Evolutionary conservation across 768 basidiomycete genomes (phyloP), one percentile per base, ranked within the genome.

Genomic region (Tylopilus sp.): DNA sequence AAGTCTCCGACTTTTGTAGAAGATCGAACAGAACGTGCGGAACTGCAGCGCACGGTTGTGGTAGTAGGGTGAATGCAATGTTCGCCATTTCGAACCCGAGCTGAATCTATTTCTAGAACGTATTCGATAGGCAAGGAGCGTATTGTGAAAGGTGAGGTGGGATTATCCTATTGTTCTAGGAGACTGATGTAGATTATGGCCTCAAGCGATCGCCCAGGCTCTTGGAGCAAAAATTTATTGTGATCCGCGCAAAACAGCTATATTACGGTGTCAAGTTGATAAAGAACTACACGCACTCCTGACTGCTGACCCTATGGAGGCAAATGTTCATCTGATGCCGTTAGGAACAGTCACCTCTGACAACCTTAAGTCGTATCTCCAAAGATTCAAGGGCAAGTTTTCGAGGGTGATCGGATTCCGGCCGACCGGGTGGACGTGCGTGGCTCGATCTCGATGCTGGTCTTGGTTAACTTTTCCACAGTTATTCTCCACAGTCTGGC

Each of bases 51-150:
- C 29, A 69, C 72, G 26, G 72, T 92, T 14, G 75, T 93, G 50
- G 79, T 91, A 30, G 81, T 92, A 13, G 90, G 90, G 91, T 90
- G 64, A 4, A 77, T 41, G 33, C 25, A 6, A 17, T 45, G 10
- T 13, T 11, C n/a, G 17, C 9, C 9, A 10, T 37, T 24, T 19
- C 33, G 22, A 42, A 28, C 36, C n/a, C 21, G 21, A 17, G 13
- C 48, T 60, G 25, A 57, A 25, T 22, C 22, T 13, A 45, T n/a
- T 41, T 50, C 36, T 54, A 92, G 93, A 11, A 98, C 97, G 1
- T 99, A 99, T 71, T 92, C 92, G 0, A 92, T 98, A 45, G 97
- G 97, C 36, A 99, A 99, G 69, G 97, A 99, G 69, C 85, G 97
- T 22, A 89, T 98, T 36, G 94, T 97, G 36, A 97, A 98, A 81